These are phyloP conservation scores for Drosera spatulata DNA, from an alignment of 179 eudicot species.

Conservation along the genomic window DNA sequence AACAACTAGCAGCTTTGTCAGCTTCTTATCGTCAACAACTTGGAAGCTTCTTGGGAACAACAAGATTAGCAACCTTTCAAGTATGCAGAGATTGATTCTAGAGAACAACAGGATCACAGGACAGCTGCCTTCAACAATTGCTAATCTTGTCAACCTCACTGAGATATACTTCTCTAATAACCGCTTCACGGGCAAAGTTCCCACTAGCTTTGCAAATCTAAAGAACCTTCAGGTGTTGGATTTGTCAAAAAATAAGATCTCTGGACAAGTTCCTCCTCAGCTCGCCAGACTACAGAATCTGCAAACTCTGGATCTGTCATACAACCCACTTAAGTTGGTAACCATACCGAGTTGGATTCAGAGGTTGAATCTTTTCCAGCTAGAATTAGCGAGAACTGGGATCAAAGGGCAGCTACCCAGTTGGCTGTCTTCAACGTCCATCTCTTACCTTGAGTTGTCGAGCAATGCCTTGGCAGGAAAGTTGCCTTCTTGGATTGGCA, in stretches of 20 bases:
- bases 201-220: conserved; percentile 46
- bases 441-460: conserved; percentile 43
- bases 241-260: conserved; percentile 40
- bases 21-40: conserved; percentile 21
- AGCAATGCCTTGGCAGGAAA: conserved; percentile 45
- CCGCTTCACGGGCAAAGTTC: conserved; percentile 42
- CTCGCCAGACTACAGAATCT: conserved; percentile 24
- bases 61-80: conserved; percentile 38
- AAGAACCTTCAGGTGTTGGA: conserved; percentile 35
- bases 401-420: conserved; percentile 40
- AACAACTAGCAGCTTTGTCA: conserved; percentile 38
- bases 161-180: conserved; percentile 46
- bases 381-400: conserved; percentile 41
- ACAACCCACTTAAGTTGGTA: conserved; percentile 39
- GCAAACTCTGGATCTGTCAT: conserved; percentile 46
- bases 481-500: conserved; percentile 71
- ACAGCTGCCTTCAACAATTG: conserved; percentile 50
- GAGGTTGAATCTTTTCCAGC: conserved; percentile 24
- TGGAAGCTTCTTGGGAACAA: too few species aligned
- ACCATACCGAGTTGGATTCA: conserved; percentile 37
- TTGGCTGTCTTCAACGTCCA: conserved; percentile 32
- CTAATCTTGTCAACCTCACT: conserved; percentile 35
- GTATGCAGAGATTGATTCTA: conserved; percentile 37
- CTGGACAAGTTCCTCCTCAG: conserved; percentile 25
- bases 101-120: conserved; percentile 54